These are phyloP conservation scores for Sclerotinia borealis DNA, from an alignment of 2,329 filamentous ascomycete genomes.

Conservation along the genomic window DNA sequence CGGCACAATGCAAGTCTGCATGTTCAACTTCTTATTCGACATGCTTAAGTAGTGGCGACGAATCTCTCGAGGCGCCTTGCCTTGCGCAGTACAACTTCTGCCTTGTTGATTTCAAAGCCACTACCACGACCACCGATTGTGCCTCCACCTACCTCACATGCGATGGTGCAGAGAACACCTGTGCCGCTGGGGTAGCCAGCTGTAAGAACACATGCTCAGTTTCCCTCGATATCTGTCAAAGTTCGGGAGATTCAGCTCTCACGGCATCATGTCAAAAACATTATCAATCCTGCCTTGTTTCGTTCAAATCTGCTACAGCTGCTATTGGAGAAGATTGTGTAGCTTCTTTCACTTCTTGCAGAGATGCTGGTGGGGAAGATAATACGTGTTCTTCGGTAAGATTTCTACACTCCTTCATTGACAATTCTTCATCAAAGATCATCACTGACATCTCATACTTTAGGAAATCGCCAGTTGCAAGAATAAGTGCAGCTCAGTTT, in stretches of 20 bases:
- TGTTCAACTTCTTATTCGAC: constrained; percentile 9
- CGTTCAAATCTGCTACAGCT: constrained; percentile 1
- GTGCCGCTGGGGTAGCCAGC: constrained; percentile 3
- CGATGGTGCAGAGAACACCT: constrained; percentile 7
- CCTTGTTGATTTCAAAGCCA: neutral
- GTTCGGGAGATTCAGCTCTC: constrained; percentile 10
- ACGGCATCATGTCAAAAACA: constrained; percentile 4
- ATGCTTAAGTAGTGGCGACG: constrained; percentile 10
- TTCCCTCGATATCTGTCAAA: constrained; percentile 12
- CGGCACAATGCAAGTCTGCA: constrained; percentile 15
- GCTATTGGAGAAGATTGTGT: constrained; percentile 8
- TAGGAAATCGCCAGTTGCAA: constrained; percentile 10
- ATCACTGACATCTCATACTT: neutral
- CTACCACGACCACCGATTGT: neutral
- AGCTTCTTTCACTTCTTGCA: neutral
- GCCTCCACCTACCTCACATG: neutral
- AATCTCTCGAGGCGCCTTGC: constrained; percentile 9
- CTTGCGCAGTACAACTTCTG: constrained; percentile 12
- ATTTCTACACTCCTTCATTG: neutral
- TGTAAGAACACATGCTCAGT: constrained; percentile 18
- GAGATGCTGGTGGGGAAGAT: neutral
- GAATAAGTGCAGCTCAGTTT: constrained; percentile 15
- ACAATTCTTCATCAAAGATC: neutral
- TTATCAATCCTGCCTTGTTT: constrained; percentile 13
- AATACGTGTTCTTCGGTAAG: neutral